Base-by-base conservation (phyloP, 2,329 filamentous ascomycete genomes). In the Byssoonygena ceratinophila region DNA sequence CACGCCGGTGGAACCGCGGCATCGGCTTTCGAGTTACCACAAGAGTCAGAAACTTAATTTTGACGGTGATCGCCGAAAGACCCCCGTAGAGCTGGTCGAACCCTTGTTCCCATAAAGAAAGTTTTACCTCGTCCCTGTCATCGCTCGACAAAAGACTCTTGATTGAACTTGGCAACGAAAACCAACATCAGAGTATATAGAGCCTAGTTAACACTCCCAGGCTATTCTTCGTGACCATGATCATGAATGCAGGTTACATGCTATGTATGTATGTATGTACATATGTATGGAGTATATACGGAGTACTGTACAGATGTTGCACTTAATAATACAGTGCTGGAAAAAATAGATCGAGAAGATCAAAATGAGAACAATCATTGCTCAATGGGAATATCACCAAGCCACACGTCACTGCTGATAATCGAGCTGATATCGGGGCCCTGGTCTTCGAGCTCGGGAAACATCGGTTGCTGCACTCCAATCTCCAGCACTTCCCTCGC, bases 401-500 rank as follows among this genome's bases (percentile, higher is more conserved):
- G 41, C 57, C 57, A 59, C 45, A 57, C 16, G 14, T 59, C 56
- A 51, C 48, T 58, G 49, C 47, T 55, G 20, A 59, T 48, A 14
- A 59, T 52, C 12, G 56, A 46, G 27, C 40, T 51, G 31, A 59
- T 55, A 37, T 59, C 57, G 1, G 56, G 56, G 0, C 56, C 56
- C 4, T 22, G 36, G 32, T 59, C 57, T 12, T 55, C 55, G 6
- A 50, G 12, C 11, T 20, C 29, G 11, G 52, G 27, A 14, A 52
- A 46, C 2, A 27, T 41, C 23, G 54, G 50, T 9, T 66, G 67
- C 25, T 66, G 65, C 11, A 71, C 57, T 4, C 69, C 68, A 37
- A 71, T 58, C 25, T 70, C 68, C 58, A 76, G 75, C 34, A 91
- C 83, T 59, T 89, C 84, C 61, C 85, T 80, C n/a, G 87, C 86